A percentile compares a stretch with the other conserved stretches of the same genome.
Conservation (phyloP, 1,139 yeast species). For the Tardiomyces blankii region DNA sequence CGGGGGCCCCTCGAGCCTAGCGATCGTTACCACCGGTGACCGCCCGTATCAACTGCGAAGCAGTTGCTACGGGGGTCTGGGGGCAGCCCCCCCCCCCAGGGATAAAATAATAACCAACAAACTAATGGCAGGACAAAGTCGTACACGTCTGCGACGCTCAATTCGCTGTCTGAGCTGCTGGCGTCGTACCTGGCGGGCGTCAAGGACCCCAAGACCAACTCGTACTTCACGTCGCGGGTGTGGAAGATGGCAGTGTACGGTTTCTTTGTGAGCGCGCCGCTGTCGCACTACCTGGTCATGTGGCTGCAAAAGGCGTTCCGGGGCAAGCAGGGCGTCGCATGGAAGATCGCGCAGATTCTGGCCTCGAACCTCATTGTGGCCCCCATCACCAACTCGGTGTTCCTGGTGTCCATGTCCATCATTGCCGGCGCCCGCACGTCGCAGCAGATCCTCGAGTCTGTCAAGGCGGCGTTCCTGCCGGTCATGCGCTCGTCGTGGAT, state of each 20-base stretch:
- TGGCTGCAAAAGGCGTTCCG: constrained; percentile 26
- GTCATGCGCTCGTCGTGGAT: constrained; percentile 57
- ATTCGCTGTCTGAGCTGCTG: constrained; percentile 25
- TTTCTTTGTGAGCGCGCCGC: constrained; percentile 57
- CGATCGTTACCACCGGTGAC: too few relatives aligned
- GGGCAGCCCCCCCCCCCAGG: too few relatives aligned
- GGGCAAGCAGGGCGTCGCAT: constrained; percentile 19
- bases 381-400: constrained; percentile 48
- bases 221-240: constrained; percentile 33
- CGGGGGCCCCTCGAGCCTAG: too few relatives aligned
- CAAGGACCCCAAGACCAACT: constrained; percentile 24
- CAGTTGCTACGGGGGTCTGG: too few relatives aligned
- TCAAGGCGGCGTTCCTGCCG: constrained; percentile 40
- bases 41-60: too few relatives aligned
- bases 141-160: constrained; percentile 27
- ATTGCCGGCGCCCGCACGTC: constrained; percentile 28
- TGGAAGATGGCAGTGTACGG: constrained; percentile 67
- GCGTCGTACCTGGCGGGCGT: constrained; percentile 29
- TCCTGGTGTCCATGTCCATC: constrained; percentile 37
- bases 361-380: constrained; percentile 53
- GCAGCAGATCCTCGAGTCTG: constrained; percentile 27
- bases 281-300: constrained; percentile 42
- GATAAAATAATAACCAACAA: too few relatives aligned
- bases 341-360: constrained; percentile 46
- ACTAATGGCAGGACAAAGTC: constrained; percentile 22